A percentile compares a stretch with the other conserved stretches of the same genome.
These are phyloP conservation scores for Xylariaceae sp. DNA, from an alignment of 2,329 filamentous ascomycete genomes.

Conservation along the genomic window DNA sequence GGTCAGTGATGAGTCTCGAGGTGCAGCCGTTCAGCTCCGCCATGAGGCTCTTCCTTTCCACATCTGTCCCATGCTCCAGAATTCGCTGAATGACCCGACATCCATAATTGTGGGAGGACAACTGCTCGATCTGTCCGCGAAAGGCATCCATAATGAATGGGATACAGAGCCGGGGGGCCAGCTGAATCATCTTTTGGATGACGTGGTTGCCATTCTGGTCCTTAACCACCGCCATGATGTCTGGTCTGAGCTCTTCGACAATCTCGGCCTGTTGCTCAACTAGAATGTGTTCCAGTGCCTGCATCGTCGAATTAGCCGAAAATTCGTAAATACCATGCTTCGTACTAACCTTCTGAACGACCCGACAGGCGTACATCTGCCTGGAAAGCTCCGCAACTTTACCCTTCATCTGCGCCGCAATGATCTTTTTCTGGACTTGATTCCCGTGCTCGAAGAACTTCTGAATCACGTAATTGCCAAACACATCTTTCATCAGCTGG, in stretches of 20 bases:
- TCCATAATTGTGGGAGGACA: conserved; percentile 76
- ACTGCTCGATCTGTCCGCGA: conserved; percentile 61
- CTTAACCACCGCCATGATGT: conserved; percentile 70
- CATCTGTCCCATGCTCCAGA: conserved; percentile 70
- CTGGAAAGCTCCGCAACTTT: conserved; percentile 72
- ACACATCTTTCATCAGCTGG: conserved; percentile 91
- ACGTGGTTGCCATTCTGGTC: conserved; percentile 96
- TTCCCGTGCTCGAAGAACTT: conserved; percentile 96
- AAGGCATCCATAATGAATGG: conserved; percentile 80
- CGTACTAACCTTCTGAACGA: conserved; percentile 75
- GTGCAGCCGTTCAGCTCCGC: conserved; percentile 70
- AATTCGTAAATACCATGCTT: background rate
- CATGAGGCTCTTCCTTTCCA: conserved; percentile 65
- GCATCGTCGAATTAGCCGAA: conserved; percentile 16
- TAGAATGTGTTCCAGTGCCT: conserved; percentile 84
- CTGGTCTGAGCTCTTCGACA: conserved; percentile 71
- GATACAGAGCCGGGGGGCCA: conserved; percentile 69
- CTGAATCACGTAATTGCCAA: conserved; percentile 97
- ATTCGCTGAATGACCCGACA: conserved; percentile 92
- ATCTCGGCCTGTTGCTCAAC: conserved; percentile 84
- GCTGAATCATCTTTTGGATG: conserved; percentile 85
- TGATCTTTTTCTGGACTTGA: conserved; percentile 80
- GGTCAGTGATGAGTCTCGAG: conserved; percentile 67
- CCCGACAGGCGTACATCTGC: conserved; percentile 89
- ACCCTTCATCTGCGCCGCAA: conserved; percentile 82